A percentile compares a stretch with the other conserved stretches of the same genome.
phyloP scores from a whole-genome alignment of 306 rosid genomes.

The Lathyrus tuberosus region DNA sequence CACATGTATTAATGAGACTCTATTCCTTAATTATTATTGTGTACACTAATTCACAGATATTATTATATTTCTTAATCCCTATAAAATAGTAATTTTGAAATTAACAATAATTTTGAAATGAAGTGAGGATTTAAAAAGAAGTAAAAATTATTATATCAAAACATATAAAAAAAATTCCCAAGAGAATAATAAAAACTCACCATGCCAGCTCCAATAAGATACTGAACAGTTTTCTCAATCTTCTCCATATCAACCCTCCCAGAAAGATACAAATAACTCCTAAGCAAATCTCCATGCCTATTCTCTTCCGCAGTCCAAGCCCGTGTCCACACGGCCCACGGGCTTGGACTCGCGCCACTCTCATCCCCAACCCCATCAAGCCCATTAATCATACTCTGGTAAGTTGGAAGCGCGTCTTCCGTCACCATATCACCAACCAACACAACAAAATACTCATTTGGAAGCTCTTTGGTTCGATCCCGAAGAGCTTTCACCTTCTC shows the following conservation, averaged over 20 bases:
- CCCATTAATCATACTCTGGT: constrained; percentile 70
- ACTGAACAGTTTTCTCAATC: constrained; percentile 71
- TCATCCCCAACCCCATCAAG: constrained; percentile 71
- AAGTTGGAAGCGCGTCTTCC: constrained; percentile 86
- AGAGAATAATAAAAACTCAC: constrained; percentile 35
- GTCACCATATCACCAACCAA: constrained; percentile 75
- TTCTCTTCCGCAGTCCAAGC: constrained; percentile 87
- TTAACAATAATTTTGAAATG: too few relatives aligned
- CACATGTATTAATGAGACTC: too few relatives aligned
- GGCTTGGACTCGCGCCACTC: constrained; percentile 58
- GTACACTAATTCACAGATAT: too few relatives aligned
- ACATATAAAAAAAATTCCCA: not conserved
- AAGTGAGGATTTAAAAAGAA: too few relatives aligned
- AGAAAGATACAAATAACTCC: constrained; percentile 64
- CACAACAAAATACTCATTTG: constrained; percentile 77
- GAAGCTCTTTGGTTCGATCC: constrained; percentile 63
- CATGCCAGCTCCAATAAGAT: constrained; percentile 75
- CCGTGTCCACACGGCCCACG: constrained; percentile 85
- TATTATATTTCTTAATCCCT: too few relatives aligned
- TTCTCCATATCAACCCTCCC: constrained; percentile 86
- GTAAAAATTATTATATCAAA: too few relatives aligned
- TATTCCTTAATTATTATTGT: too few relatives aligned
- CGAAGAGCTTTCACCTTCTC: constrained; percentile 60
- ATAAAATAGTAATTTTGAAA: too few relatives aligned
- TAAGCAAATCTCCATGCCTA: constrained; percentile 80